Base-by-base conservation (phyloP, 78 protist species). In the Mantamonas sphyraenae region DNA sequence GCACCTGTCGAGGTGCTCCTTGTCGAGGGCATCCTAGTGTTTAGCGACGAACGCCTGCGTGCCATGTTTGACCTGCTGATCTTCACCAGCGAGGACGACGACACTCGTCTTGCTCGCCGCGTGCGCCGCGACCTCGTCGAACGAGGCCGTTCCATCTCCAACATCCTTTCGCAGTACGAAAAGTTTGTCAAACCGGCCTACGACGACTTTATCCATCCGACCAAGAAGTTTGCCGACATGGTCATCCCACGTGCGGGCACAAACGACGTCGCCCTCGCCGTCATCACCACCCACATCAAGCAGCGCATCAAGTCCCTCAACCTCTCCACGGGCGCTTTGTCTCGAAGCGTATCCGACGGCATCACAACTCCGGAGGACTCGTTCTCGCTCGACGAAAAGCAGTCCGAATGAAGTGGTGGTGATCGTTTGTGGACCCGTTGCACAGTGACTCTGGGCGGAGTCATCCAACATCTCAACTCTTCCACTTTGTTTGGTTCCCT, bases 1-100 rank as follows among this genome's bases (percentile, higher is more conserved):
- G 61, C 9, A 10, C 31, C 61, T 56, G 57, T 37, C n/a, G 50
- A 28, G 30, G 22, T 55, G 45, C 24, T 75, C 34, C 42, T 75
- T 50, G 63, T 75, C 2, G 80, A 75, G 62, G 80, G 80, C 37
- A 64, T 75, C 50, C 63, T 75, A 10, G 31, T 42, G 33, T 34
- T 58, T 7, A 1, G 5, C 28, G n/a, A 47, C 61, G 43, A 68
- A 10, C 19, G 57, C 26, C 45, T 75, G 60, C 40, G 37, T 7
- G 42, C 53, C 37, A 2, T 40, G 24, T 28, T 38, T 42, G 80
- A 75, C 73, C 35, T 75, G 43, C 34, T 31, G 72, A 75, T 75
- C 42, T 75, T 55, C 37, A 73, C 65, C 42, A 67, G 65, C 72
- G 38, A 61, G 2, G 80, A 75, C 42, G 33, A 0, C 24, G 79